Conservation (phyloP, 2,329 filamentous ascomycete genomes). For the Epicoccum sorghinum region DNA sequence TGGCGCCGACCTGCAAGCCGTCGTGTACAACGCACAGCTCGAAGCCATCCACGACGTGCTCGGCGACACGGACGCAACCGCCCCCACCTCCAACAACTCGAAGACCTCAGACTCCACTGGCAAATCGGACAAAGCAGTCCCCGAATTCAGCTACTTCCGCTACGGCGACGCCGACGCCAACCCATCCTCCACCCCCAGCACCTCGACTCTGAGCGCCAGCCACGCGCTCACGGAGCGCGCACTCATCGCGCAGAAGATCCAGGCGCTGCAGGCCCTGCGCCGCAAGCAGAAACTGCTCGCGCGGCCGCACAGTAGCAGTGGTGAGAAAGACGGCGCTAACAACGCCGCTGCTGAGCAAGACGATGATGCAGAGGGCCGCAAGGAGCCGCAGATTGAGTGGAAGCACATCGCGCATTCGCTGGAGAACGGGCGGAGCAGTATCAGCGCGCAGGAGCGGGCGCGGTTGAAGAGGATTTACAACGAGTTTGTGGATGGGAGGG, state of each 20-base stretch:
- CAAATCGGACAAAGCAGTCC: constrained; percentile 24
- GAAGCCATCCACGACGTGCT: constrained; percentile 96
- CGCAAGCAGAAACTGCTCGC: constrained; percentile 63
- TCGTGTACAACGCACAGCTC: constrained; percentile 94
- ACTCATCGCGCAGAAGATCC: constrained; percentile 79
- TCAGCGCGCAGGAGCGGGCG: constrained; percentile 76
- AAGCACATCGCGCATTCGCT: constrained; percentile 81
- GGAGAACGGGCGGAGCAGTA: constrained; percentile 78
- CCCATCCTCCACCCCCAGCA: constrained; percentile 36
- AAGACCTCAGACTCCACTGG: constrained; percentile 34
- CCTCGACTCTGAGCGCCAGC: constrained; percentile 54
- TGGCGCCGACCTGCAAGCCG: constrained; percentile 90
- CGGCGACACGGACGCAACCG: constrained; percentile 58
- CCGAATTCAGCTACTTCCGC: constrained; percentile 69
- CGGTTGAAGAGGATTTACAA: constrained; percentile 81
- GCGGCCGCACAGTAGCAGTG: background rate
- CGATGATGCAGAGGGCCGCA: constrained; percentile 53
- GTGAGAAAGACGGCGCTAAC: constrained; percentile 19
- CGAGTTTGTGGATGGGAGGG: constrained; percentile 91
- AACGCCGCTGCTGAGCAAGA: constrained; percentile 16
- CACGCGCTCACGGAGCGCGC: constrained; percentile 75
- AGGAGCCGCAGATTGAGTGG: constrained; percentile 84
- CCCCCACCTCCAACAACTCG: constrained; percentile 32
- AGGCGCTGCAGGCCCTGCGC: constrained; percentile 75
- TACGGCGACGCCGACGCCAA: constrained; percentile 66